Evolutionary conservation across 108 stramenopile species (phyloP), one percentile per base, ranked within the genome.

Genomic region (Cyclotella choctawhatcheeana): DNA sequence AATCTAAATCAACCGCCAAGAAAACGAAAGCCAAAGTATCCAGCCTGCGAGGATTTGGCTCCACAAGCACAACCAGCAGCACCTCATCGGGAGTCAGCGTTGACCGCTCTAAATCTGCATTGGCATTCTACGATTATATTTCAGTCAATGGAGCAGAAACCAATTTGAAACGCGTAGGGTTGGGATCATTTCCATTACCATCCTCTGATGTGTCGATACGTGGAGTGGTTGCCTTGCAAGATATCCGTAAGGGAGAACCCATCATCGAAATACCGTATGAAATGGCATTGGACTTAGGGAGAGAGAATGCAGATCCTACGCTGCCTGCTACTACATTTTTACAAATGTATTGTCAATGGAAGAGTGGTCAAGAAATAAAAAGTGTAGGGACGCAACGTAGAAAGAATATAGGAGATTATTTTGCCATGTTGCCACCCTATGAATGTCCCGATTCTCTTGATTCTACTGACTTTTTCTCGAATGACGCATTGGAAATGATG

Each of bases 211-310:
- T 53, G n/a, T 44, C 64, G 35, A 60, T 90, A 4, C 83, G 92
- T 31, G 92, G 92, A 51, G 82, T 93, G 26, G 77, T 89, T 2
- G 89, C 92, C 17, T 35, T 84, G 65, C 74, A 78, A 30, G 67
- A 82, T 27, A 79, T 93, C 18, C 80, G 77, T 48, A 88, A 88
- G 70, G 92, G 92, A 13, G 87, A 91, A 40, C 58, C 67, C 32
- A 88, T 93, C 34, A 85, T 93, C 56, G 77, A 81, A 25, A 85
- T 93, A 25, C 92, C 92, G 0, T 91, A 89, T 50, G 89, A 89
- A 53, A 59, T 85, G 73, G 85, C 88, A 0, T 31, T 89, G 16
- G 87, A 93, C 71, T 67, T 93, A 25, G 92, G 92, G 0, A 84
- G 73, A 43, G 84, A 89, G 67, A 82, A 62, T 47, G 67, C 62